Evolutionary conservation across 1,139 yeast genomes (phyloP).

Genomic region (Eremothecium coryli): DNA sequence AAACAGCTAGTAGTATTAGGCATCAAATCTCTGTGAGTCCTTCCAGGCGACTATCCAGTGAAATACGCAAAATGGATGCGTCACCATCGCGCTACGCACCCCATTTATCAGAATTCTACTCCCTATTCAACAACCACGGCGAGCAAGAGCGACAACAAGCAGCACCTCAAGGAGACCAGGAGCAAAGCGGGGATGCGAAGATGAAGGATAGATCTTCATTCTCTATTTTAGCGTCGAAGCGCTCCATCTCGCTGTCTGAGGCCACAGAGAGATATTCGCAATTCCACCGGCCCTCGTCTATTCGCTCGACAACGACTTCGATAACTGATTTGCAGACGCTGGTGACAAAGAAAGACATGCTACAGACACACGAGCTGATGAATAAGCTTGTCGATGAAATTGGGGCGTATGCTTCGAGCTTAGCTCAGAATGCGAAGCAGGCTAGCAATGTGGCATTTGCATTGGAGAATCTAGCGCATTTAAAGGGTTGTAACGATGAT

Average conservation of each 20-base stretch:
- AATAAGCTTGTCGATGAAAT: conserved; percentile 44
- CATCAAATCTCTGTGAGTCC: no score
- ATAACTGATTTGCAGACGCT: conserved; percentile 46
- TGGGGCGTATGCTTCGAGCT: conserved; percentile 40
- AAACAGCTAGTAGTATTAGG: no score
- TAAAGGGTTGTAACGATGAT: conserved; percentile 52
- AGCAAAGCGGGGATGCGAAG: background rate
- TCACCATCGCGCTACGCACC: conserved; percentile 26
- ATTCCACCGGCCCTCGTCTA: conserved; percentile 22
- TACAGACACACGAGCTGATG: conserved; percentile 40
- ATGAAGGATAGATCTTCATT: conserved; percentile 3
- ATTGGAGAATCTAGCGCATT: conserved; percentile 58
- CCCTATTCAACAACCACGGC: conserved; percentile 20
- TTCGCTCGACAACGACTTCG: conserved; percentile 21
- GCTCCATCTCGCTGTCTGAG: conserved; percentile 4
- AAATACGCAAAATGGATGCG: conserved; percentile 2
- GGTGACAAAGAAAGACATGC: conserved; percentile 50
- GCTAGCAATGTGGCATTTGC: conserved; percentile 70
- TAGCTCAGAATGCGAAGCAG: conserved; percentile 45
- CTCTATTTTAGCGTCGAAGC: background rate
- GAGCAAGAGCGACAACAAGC: conserved; percentile 4
- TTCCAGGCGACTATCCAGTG: background rate
- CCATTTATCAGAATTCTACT: conserved; percentile 29
- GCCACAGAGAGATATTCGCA: conserved; percentile 6
- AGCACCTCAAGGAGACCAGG: background rate